phyloP scores from a whole-genome alignment of 1,284 basidiomycete genomes.

The Tilletia caries region DNA sequence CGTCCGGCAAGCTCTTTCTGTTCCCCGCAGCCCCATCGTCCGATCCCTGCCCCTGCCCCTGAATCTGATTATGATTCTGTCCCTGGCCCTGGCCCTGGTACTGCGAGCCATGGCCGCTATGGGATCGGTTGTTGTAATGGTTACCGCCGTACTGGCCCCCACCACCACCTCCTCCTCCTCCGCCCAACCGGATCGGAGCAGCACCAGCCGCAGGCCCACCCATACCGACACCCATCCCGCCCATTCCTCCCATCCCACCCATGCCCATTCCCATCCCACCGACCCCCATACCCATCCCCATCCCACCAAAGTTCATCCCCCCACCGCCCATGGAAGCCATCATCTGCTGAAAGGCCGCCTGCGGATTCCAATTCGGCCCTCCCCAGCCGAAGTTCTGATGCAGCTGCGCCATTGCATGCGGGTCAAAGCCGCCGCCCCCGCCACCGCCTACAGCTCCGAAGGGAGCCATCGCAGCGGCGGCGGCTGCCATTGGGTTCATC shows the following conservation, averaged over 20 bases:
- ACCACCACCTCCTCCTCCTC: no score
- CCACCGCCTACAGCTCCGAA: slow-evolving; percentile 14
- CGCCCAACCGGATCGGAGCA: neutral
- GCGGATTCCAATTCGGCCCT: slow-evolving; percentile 45
- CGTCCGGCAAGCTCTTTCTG: neutral
- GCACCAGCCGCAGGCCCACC: slow-evolving; percentile 24
- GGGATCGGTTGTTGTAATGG: neutral
- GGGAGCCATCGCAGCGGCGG: slow-evolving; percentile 32
- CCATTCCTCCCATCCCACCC: slow-evolving; percentile 57
- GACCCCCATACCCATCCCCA: slow-evolving; percentile 34
- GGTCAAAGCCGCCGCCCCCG: slow-evolving; percentile 54
- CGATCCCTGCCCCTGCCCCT: neutral
- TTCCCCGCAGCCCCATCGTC: neutral
- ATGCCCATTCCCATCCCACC: slow-evolving; percentile 56
- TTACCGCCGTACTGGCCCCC: neutral
- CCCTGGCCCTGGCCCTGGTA: neutral
- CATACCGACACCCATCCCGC: slow-evolving; percentile 54
- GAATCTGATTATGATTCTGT: neutral
- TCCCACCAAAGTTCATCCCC: slow-evolving; percentile 25
- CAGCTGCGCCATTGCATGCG: slow-evolving; percentile 60
- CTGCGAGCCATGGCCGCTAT: neutral
- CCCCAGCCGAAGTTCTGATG: slow-evolving; percentile 60
- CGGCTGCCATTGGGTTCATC: slow-evolving; percentile 29
- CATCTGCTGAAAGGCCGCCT: slow-evolving; percentile 51
- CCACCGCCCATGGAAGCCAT: slow-evolving; percentile 33